phyloP scores from a whole-genome alignment of 441 rosid genomes.

The Populus trichocarpa region DNA sequence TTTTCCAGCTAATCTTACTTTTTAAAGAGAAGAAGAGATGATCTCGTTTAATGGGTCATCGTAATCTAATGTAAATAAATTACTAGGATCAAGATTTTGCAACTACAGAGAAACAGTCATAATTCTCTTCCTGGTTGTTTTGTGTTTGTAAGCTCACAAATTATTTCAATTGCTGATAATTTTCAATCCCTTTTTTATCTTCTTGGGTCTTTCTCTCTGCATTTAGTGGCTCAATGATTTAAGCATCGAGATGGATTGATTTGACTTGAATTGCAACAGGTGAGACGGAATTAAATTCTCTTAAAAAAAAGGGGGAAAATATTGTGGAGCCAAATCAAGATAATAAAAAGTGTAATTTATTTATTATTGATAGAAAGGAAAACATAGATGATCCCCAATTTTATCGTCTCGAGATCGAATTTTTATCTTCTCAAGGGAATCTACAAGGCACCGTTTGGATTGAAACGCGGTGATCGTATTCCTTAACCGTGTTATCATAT shows the following conservation, averaged over 20 bases:
- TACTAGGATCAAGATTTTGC: constrained; percentile 12
- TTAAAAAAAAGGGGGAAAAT: too few relatives aligned
- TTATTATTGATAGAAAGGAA: too few relatives aligned
- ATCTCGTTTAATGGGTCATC: constrained; percentile 1
- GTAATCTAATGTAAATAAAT: constrained; percentile 20
- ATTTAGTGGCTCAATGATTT: not conserved
- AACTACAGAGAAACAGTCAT: not conserved
- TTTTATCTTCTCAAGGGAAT: too few relatives aligned
- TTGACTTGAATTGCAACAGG: not conserved
- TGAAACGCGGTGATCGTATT: too few relatives aligned
- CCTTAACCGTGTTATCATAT: too few relatives aligned
- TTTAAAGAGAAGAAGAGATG: not conserved
- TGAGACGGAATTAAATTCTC: not conserved
- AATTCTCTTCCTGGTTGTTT: constrained; percentile 9
- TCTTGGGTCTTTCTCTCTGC: not conserved
- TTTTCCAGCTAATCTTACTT: constrained; percentile 1
- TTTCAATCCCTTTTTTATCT: not conserved
- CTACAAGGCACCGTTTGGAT: too few relatives aligned
- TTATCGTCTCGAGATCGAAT: too few relatives aligned
- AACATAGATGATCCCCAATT: too few relatives aligned
- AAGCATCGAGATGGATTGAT: not conserved
- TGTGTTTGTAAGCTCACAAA: constrained; percentile 6
- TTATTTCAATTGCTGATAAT: not conserved
- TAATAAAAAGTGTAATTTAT: too few relatives aligned
- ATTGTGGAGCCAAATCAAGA: too few relatives aligned